Evolutionary conservation across 1,284 basidiomycete genomes (phyloP).

Genomic region (Salmacisia buchloeana): DNA sequence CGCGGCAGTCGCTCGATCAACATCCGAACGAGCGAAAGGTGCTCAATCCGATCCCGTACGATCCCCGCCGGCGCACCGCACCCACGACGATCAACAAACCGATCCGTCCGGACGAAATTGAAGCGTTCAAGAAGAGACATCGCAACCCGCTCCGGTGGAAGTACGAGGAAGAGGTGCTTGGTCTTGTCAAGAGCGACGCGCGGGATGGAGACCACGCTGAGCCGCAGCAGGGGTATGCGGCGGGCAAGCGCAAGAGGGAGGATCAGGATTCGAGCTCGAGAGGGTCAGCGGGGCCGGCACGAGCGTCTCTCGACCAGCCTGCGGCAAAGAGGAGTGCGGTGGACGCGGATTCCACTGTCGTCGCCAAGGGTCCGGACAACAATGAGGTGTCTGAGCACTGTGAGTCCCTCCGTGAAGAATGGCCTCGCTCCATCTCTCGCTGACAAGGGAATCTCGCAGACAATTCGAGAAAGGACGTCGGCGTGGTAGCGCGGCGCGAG

Average conservation of each 20-base stretch:
- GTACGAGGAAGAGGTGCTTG: background rate
- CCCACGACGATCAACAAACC: background rate
- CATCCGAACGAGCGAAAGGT: too few species aligned
- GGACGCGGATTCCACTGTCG: background rate
- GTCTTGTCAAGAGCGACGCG: background rate
- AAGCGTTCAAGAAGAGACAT: background rate
- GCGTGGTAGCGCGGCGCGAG: slow-evolving; percentile 72
- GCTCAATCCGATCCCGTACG: slow-evolving; percentile 3
- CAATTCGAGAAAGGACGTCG: slow-evolving; percentile 85
- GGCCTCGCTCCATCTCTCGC: background rate
- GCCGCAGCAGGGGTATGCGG: background rate
- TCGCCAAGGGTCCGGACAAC: background rate
- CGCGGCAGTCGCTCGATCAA: too few species aligned
- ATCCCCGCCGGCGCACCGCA: background rate
- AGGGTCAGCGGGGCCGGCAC: too few species aligned
- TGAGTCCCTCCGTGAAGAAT: background rate
- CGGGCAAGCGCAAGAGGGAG: background rate
- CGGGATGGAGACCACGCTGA: too few species aligned
- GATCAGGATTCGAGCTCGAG: too few species aligned
- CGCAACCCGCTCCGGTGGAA: background rate
- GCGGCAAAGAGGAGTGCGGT: background rate
- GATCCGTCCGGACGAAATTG: background rate
- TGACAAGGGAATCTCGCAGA: slow-evolving; percentile 49
- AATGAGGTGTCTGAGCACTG: slow-evolving; percentile 7
- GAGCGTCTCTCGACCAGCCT: too few species aligned